Conservation (phyloP, 1,284 basidiomycete species). For the Leccinum angustisporum region DNA sequence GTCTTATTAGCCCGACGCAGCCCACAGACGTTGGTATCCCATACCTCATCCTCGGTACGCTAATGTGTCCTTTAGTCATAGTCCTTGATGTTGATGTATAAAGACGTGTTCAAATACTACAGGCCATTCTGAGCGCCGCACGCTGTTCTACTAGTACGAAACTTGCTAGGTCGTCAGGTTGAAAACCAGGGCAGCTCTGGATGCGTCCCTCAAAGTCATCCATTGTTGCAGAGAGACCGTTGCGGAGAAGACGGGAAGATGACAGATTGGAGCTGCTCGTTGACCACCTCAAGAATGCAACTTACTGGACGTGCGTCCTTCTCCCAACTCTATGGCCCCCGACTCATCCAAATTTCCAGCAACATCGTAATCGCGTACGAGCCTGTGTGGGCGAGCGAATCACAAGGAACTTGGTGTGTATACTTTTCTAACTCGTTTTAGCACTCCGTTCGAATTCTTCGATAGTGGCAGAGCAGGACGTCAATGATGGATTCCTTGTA, state of each 20-base stretch:
- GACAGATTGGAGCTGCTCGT: too few species aligned
- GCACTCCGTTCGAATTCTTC: neutral
- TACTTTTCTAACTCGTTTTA: neutral
- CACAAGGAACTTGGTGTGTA: slow-evolving; percentile 70
- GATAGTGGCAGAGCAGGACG: slow-evolving; percentile 74
- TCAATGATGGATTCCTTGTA: slow-evolving; percentile 95
- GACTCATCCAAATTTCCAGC: slow-evolving; percentile 39
- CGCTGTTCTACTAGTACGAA: slow-evolving; percentile 63
- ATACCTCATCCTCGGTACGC: slow-evolving; percentile 87
- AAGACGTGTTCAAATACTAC: neutral
- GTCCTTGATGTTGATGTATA: neutral
- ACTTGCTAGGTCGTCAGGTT: slow-evolving; percentile 60
- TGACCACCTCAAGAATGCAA: slow-evolving; percentile 53
- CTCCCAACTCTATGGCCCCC: neutral
- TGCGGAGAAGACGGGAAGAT: slow-evolving; percentile 80
- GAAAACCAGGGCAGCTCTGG: slow-evolving; percentile 85
- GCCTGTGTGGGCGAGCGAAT: slow-evolving; percentile 97
- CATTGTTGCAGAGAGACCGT: slow-evolving; percentile 97
- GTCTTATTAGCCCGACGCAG: slow-evolving; percentile 62
- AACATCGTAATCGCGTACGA: slow-evolving; percentile 95
- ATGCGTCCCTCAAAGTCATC: slow-evolving; percentile 80
- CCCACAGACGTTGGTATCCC: slow-evolving; percentile 85
- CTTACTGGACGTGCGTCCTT: slow-evolving; percentile 75
- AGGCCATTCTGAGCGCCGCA: slow-evolving; percentile 96
- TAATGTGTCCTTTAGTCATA: too few species aligned